A percentile compares a stretch with the other conserved stretches of the same genome.
Evolutionary conservation across 495 filamentous ascomycete genomes (phyloP).

Genomic region (Daldinia childiae): DNA sequence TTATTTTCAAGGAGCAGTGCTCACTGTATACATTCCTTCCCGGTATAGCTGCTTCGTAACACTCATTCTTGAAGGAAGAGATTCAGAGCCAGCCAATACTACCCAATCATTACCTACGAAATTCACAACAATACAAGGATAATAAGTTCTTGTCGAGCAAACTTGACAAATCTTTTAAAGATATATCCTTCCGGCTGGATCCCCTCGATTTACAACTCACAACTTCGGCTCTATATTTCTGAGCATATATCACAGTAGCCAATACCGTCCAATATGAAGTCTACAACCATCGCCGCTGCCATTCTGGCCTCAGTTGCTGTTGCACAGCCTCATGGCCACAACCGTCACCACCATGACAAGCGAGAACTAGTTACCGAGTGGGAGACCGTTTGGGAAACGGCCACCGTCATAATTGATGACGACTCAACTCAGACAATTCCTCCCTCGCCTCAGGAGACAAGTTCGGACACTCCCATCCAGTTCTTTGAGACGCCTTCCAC

Average conservation of each 20-base stretch:
- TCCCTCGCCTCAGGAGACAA: conserved; percentile 42
- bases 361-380: conserved; percentile 57
- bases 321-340: conserved; percentile 57
- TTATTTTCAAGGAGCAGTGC: conserved; percentile 54
- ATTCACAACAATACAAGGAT: conserved; percentile 1
- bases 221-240: conserved; percentile 16
- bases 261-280: conserved; percentile 57
- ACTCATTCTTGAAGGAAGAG: conserved; percentile 42
- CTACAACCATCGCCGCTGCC: conserved; percentile 51
- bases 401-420: conserved; percentile 57
- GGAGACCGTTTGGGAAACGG: conserved; percentile 58
- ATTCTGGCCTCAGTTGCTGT: conserved; percentile 55
- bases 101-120: conserved; percentile 19
- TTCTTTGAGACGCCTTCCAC: conserved; percentile 51
- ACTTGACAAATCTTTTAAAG: conserved; percentile 30
- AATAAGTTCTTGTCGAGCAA: conserved; percentile 24
- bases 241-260: conserved; percentile 15
- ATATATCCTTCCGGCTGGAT: conserved; percentile 35
- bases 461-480: conserved; percentile 45
- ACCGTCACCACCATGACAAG: conserved; percentile 53
- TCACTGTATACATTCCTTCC: conserved; percentile 53
- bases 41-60: conserved; percentile 39
- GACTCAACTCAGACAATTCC: conserved; percentile 52
- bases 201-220: conserved; percentile 27
- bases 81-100: conserved; percentile 8